These are phyloP conservation scores for Hortaea sp. DNA, from an alignment of 2,329 filamentous ascomycete genomes.

Conservation along the genomic window DNA sequence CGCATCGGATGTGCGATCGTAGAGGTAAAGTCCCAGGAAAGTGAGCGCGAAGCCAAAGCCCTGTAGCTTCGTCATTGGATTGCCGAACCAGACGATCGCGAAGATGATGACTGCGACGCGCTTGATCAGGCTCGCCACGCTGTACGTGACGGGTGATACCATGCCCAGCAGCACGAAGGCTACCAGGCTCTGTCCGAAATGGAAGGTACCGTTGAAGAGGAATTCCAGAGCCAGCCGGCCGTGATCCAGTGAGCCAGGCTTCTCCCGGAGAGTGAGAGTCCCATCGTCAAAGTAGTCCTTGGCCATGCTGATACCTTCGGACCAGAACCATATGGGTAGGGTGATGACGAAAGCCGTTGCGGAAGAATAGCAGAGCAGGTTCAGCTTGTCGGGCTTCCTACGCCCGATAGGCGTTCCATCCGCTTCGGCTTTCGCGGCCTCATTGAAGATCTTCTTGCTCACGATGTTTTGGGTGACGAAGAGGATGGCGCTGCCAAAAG, in stretches of 20 bases:
- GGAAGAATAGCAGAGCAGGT: conserved; percentile 93
- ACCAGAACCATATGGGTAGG: conserved; percentile 84
- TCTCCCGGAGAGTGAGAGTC: conserved; percentile 64
- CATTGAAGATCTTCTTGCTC: conserved; percentile 95
- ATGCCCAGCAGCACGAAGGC: conserved; percentile 87
- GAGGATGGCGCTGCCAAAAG: conserved; percentile 79
- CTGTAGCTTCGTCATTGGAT: conserved; percentile 72
- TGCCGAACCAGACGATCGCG: conserved; percentile 93
- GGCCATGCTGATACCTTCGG: conserved; percentile 70
- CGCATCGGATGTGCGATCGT: conserved; percentile 82
- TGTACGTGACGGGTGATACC: conserved; percentile 94
- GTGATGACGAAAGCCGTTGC: conserved; percentile 84
- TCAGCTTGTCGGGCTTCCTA: conserved; percentile 89
- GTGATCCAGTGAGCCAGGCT: conserved; percentile 61
- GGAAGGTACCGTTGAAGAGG: conserved; percentile 91
- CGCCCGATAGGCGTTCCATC: conserved; percentile 54
- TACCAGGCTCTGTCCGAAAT: conserved; percentile 92
- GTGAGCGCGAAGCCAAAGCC: conserved; percentile 78
- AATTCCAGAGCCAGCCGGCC: conserved; percentile 65
- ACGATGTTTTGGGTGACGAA: conserved; percentile 99
- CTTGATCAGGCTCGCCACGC: conserved; percentile 90
- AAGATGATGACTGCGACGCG: conserved; percentile 94
- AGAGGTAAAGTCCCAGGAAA: conserved; percentile 86
- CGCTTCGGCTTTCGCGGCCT: conserved; percentile 73
- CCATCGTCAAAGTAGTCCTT: conserved; percentile 72